Base-by-base conservation (phyloP, 2,329 filamentous ascomycete species). In the Trichoderma arundinaceum region DNA sequence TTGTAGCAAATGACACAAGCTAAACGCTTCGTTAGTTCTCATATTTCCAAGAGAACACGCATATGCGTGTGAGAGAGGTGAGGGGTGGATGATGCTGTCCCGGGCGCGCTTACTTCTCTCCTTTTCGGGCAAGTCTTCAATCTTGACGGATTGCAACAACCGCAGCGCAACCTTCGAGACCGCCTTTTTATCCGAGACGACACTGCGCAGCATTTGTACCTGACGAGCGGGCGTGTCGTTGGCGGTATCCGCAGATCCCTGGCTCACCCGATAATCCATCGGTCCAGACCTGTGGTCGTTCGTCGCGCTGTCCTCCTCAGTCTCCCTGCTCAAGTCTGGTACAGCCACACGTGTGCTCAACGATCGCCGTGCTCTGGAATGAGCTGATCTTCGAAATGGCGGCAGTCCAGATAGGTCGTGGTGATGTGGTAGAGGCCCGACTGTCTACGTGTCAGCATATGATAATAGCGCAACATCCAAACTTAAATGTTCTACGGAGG, bases 1-100 rank as follows among this genome's bases (percentile, higher is more conserved):
- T 88, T 88, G 71, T 89, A 89, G 75, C 87, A 89, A 66, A 89
- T 89, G 19, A 85, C 81, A 71, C 87, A 89, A 13, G 76, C 86
- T 89, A 68, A 1, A 67, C 33, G 17, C 49, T 13, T 19, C 8
- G 56, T 74, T 28, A 73, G 68, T 56, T 51, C 52, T 33, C 13
- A 1, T 7, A 17, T 13, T 13, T 10, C 52, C 8, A 10, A 32
- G 7, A 46, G 19, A 12, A 43, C n/a, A n/a, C 56, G 33, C 7
- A 43, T 46, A 10, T 46, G 19, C 56, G 8, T 33, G 48, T 7
- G 49, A n/a, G 32, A 15, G 49, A 13, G n/a, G 48, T 10, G 49
- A n/a, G 32, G 32, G 49, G 8, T 13, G 9, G 46, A 8, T 32
- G 7, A 12, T n/a, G 12, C 19, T 32, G 2, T 49, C 13, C 3